Base-by-base conservation (phyloP, 306 rosid genomes). In the Arachis hypogaea region DNA sequence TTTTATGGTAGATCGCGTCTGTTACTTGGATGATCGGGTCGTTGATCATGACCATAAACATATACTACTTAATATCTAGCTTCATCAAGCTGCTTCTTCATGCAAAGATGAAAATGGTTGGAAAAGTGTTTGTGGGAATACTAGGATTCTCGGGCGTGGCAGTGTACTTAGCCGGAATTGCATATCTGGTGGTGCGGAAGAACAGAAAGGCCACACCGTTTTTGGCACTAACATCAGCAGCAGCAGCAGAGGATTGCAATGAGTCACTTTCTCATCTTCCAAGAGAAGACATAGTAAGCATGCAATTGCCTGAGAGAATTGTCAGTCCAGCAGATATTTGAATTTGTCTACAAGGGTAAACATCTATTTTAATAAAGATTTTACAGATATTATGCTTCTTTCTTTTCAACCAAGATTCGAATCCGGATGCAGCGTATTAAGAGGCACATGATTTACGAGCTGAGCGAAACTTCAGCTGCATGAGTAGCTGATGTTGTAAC, bases 281-380 rank as follows among this genome's bases (percentile, higher is more conserved):
- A 4, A 85, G 88, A 69, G 96, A 89, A 73, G 91, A 87, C 77
- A 85, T 86, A 50, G 84, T 73, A 16, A 87, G 86, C 87, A 91
- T 86, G 96, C 97, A 91, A 73, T 84, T 91, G 71, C 96, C 97
- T 63, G 82, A 86, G 40, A 88, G 84, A 78, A 79, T 84, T 33
- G 4, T 2, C 40, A 55, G 68, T 7, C 42, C 66, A 5, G 62
- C 63, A 52, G 86, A 81, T 59, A 6, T 85, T 38, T 79, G 64
- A 65, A 42, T 70, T 22, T 41, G 12, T 52, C 45, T 63, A 5
- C 55, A 22, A 44, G 59, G 14, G 28, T 22, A 22, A 22, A 22
- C 1, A 22, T 22, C 28, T 22, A 22, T 22, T 22, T 22, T 22
- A 22, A 22, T 22, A 22, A 22, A 22, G 28, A 22, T 22, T 22